Evolutionary conservation across 371 early-diverging fungal genomes (phyloP), one percentile per base, ranked within the genome.

Genomic region (Rhizopus sp.): DNA sequence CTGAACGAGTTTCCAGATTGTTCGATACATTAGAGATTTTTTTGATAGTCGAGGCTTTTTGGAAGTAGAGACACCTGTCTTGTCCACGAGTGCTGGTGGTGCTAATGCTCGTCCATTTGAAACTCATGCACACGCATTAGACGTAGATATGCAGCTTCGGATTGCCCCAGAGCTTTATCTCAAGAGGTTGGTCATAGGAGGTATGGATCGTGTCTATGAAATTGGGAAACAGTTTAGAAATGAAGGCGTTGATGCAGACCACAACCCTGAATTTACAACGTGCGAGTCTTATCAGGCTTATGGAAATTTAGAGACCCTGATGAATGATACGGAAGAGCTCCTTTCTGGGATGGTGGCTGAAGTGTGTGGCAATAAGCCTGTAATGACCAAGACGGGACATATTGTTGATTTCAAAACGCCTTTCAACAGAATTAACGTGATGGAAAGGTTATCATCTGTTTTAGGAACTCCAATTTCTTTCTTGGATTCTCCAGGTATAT

Each of bases 221-320:
- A 85, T 99, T 46, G 99, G 99, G 38, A 93, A 92, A 69, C 92
- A 93, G 70, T 99, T 98, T 69, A 88, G 99, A 53, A 99, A 99
- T 67, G 99, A 99, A 75, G 97, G 97, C 5, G 90, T 99, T 38
- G 99, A 99, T 77, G 83, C 90, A 9, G 93, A 93, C 37, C 99
- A 99, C 62, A 98, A 97, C 63, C 99, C 99, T 15, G 99, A 99
- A 71, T 99, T 99, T 72, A 97, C 99, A 4, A 93, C 96, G 0
- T 93, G 93, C 66, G 99, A 99, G 69, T 93, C 96, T 62, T 99
- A 99, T 75, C 85, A 91, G 84, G 95, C 99, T 0, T 99, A 95
- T 66, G 88, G 93, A 6, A 88, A 91, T 55, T 76, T 95, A 29
- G 90, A 94, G 10, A 84, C 86, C 41, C 62, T 96, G 45, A 90